Evolutionary conservation across 1,284 basidiomycete genomes (phyloP).

Genomic region (Melampsora larici-populina): DNA sequence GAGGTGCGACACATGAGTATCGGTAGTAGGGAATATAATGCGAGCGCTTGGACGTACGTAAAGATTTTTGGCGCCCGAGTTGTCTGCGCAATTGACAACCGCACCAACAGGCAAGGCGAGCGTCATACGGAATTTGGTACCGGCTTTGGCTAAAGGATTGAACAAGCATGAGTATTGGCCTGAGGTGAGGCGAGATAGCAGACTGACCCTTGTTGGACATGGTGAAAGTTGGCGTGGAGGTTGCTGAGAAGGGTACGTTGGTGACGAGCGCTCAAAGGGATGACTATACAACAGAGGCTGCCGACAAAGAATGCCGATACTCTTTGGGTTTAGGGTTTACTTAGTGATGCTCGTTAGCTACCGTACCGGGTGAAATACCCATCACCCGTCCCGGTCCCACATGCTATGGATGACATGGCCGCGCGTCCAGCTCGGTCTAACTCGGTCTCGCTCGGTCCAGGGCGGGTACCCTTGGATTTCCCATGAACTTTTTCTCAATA

Average conservation of each 20-base stretch:
- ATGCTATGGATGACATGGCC: too few species aligned
- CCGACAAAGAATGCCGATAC: too few species aligned
- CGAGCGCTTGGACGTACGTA: constrained; percentile 55
- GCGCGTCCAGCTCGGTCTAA: too few species aligned
- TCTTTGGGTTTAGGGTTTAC: neutral
- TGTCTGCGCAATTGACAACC: constrained; percentile 99
- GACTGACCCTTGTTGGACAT: constrained; percentile 42
- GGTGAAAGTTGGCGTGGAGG: neutral
- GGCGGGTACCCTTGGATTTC: too few species aligned
- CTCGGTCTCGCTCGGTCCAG: too few species aligned
- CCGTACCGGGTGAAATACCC: too few species aligned
- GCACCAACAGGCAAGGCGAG: constrained; percentile 95
- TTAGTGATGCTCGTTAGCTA: neutral
- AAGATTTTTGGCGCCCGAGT: constrained; percentile 96
- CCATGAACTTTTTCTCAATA: too few species aligned
- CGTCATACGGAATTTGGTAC: constrained; percentile 96
- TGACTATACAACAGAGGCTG: neutral
- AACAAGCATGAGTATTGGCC: neutral
- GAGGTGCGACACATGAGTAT: neutral
- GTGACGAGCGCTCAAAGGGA: too few species aligned
- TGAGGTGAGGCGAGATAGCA: neutral
- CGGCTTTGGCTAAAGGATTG: constrained; percentile 56
- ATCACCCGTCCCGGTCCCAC: too few species aligned
- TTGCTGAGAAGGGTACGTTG: neutral
- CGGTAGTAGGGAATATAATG: too few species aligned